Percentiles rank a stretch among this genome's conserved stretches.
Conservation (phyloP, 106 monocot species). For the Apostasia shenzhenica region DNA sequence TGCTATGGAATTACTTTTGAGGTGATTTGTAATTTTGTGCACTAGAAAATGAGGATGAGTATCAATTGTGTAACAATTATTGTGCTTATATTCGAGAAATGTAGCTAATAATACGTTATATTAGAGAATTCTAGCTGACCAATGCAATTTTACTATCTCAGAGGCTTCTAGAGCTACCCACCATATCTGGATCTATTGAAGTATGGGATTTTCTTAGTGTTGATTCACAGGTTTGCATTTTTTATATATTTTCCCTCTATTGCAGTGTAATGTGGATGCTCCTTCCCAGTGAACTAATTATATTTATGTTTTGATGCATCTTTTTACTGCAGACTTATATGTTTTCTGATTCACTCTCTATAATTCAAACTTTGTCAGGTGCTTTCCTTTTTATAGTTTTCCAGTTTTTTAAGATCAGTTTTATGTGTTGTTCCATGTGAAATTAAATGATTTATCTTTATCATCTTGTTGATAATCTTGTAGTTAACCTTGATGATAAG, state of each 20-base stretch:
- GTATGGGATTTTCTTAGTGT: slow-evolving; percentile 99
- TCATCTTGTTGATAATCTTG: slow-evolving; percentile 7
- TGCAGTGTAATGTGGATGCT: neutral
- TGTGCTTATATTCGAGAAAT: too few species aligned
- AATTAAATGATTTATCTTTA: slow-evolving; percentile 1
- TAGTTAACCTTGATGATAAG: slow-evolving; percentile 60
- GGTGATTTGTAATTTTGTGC: too few species aligned
- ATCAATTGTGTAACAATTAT: too few species aligned
- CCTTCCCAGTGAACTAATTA: slow-evolving; percentile 1
- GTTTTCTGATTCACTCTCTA: slow-evolving; percentile 87
- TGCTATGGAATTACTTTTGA: too few species aligned
- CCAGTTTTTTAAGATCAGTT: neutral
- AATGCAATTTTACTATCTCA: slow-evolving; percentile 26
- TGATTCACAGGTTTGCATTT: slow-evolving; percentile 84
- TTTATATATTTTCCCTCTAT: neutral
- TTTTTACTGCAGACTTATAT: slow-evolving; percentile 70
- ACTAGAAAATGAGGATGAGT: too few species aligned
- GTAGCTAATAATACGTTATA: too few species aligned
- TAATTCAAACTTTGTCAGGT: slow-evolving; percentile 87
- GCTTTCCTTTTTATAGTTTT: slow-evolving; percentile 9
- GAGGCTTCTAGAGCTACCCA: slow-evolving; percentile 92
- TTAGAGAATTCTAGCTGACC: too few species aligned
- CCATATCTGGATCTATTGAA: slow-evolving; percentile 82
- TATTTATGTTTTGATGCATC: slow-evolving; percentile 7
- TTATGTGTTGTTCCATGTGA: neutral